Base-by-base conservation (phyloP, 306 rosid species). In the Casuarina glauca region DNA sequence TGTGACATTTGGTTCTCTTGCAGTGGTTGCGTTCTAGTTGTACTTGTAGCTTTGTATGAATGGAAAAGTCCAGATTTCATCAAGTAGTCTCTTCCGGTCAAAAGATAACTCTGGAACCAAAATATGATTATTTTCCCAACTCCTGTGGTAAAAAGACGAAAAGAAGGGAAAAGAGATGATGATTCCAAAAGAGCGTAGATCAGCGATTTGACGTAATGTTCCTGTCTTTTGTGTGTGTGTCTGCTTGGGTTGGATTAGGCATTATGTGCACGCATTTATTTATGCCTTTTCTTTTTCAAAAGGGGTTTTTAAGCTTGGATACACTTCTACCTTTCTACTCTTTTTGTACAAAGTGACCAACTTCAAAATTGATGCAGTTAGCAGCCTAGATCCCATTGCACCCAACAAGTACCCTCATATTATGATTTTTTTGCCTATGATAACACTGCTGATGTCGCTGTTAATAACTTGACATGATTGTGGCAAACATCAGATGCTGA, bases 1-100 rank as follows among this genome's bases (percentile, higher is more conserved):
- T 48, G 78, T 78, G 54, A 48, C 62, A 20, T 50, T 9, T 75
- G 15, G 55, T 66, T 77, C 41, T 72, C 79, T 80, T 79, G 72
- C 69, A 15, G 4, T 74, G 50, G 13, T 36, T 48, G 42, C 39
- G 15, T 60, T 42, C 44, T 9, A 13, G 0, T 6, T 15, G 35
- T 50, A 4, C 32, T 49, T 19, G 6, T 6, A 54, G 32, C 6
- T 58, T 58, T 58, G 15, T 20, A 13, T 20, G 38, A 20, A 38
- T 58, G 64, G 64, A 58, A 20, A 26, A 58, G 20, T 9, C 13
- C 64, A 26, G 38, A 58, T 20, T 58, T 58, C 64, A 58, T 58
- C 11, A 58, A 19, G 39, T 58, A 19, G 26, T 58, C 64, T 58
- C 64, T 55, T n/a, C 62, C 19, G 35, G 7, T 54, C 26, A 19